Percentiles rank a stretch among this genome's conserved stretches.
Conservation (phyloP, 345 rosid genomes). For the Populus alba region DNA sequence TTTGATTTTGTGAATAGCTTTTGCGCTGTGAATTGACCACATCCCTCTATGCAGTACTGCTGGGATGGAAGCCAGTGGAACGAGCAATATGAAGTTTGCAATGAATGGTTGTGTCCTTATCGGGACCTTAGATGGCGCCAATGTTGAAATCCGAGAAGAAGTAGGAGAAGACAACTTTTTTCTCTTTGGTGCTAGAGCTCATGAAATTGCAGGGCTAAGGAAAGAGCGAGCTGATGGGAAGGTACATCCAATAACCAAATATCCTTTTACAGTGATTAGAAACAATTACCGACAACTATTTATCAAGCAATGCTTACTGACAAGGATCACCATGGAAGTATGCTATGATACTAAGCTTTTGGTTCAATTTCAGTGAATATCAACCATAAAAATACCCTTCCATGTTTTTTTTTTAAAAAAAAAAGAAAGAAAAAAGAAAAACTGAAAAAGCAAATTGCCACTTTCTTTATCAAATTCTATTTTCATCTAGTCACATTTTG, state of each 20-base stretch:
- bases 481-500: neutral
- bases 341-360: neutral
- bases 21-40: neutral
- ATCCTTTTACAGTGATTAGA: neutral
- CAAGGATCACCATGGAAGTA: neutral
- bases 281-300: neutral
- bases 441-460: neutral
- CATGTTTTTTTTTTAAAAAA: too few relatives aligned
- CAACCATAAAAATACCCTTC: neutral
- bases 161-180: slow-evolving; percentile 82
- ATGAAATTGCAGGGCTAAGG: slow-evolving; percentile 63
- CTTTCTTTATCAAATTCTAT: neutral
- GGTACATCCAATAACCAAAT: slow-evolving; percentile 33
- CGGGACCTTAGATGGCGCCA: slow-evolving; percentile 86
- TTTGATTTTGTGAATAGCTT: neutral
- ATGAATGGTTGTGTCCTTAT: slow-evolving; percentile 81
- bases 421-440: neutral
- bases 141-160: slow-evolving; percentile 77
- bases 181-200: slow-evolving; percentile 78
- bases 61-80: slow-evolving; percentile 98
- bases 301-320: neutral
- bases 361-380: neutral
- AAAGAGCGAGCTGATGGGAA: slow-evolving; percentile 72
- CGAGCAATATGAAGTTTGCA: slow-evolving; percentile 89
- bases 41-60: slow-evolving; percentile 51